These are phyloP conservation scores for Backusella tarrabulga DNA, from an alignment of 192 early-diverging fungal species.

Conservation along the genomic window DNA sequence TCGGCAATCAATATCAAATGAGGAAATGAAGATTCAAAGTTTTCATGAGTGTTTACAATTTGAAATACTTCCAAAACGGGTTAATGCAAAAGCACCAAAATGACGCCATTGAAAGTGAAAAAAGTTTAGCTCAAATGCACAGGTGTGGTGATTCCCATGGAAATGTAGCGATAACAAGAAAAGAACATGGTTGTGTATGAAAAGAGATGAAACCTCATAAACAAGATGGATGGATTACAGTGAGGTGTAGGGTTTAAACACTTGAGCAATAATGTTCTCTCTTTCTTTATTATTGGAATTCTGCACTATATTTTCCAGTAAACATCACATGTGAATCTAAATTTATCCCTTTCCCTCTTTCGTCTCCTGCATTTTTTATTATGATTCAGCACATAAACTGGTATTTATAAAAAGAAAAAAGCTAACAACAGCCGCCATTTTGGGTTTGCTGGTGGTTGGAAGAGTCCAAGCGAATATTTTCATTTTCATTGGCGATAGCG, in stretches of 20 bases:
- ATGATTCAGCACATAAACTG: neutral
- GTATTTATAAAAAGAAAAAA: neutral
- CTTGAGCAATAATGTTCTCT: neutral
- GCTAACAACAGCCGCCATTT: conserved; percentile 9
- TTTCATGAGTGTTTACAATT: too few species aligned
- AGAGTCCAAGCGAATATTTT: conserved; percentile 14
- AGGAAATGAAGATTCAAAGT: too few species aligned
- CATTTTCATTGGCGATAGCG: neutral
- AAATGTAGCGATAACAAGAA: neutral
- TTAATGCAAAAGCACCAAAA: neutral
- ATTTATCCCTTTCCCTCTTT: too few species aligned
- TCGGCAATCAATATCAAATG: too few species aligned
- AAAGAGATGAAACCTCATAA: too few species aligned
- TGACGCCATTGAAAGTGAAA: neutral
- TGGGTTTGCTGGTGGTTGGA: conserved; percentile 7
- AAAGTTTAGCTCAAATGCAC: neutral
- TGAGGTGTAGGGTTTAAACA: neutral
- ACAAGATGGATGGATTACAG: too few species aligned
- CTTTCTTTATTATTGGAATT: neutral
- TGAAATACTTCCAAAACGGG: neutral
- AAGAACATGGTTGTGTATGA: too few species aligned
- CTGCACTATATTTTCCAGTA: neutral
- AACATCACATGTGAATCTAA: neutral
- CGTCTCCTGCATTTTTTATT: neutral
- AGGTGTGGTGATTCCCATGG: neutral